phyloP scores from a whole-genome alignment of 345 rosid species.

The Populus tremula region DNA sequence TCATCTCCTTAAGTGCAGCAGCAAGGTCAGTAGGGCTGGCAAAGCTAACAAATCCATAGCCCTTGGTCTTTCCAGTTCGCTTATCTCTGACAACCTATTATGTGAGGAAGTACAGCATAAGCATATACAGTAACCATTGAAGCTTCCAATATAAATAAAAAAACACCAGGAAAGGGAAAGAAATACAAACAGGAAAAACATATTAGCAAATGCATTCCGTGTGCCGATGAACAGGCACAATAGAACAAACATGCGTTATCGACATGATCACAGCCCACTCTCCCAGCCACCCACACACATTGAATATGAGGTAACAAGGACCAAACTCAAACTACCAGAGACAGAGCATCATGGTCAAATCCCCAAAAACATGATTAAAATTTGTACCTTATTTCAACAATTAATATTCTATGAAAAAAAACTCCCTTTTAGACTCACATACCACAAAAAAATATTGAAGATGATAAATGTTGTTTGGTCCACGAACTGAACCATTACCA shows the following conservation, averaged over 20 bases:
- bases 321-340: neutral
- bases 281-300: neutral
- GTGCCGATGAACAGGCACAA: neutral
- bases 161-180: neutral
- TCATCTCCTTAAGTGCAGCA: constrained; percentile 91
- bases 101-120: neutral
- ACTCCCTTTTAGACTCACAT: neutral
- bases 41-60: constrained; percentile 97
- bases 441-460: neutral
- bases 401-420: neutral
- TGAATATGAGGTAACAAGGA: neutral
- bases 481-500: neutral
- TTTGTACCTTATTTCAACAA: neutral
- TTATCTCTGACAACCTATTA: constrained; percentile 91
- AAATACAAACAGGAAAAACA: neutral
- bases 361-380: neutral
- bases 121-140: neutral
- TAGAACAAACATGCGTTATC: neutral
- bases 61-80: constrained; percentile 96
- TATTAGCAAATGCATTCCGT: neutral
- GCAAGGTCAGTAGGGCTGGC: constrained; percentile 81
- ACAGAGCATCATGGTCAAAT: neutral
- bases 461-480: neutral
- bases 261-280: neutral
- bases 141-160: neutral